Base-by-base conservation (phyloP, 257 asterid genomes). In the Solanum paucissectum region DNA sequence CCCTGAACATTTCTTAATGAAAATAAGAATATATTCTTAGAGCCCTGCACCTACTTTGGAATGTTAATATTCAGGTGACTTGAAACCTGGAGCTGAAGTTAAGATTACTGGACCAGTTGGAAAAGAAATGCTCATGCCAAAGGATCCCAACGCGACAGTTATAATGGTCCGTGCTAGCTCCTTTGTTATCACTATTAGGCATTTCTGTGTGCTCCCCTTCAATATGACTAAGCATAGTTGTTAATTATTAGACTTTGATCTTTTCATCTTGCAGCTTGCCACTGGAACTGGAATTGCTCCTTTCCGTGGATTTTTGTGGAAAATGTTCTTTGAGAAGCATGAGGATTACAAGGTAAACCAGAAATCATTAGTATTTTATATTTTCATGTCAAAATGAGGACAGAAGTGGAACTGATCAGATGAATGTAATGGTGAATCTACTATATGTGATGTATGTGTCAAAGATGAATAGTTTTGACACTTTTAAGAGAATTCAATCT, bases 221-320 rank as follows among this genome's bases (percentile, higher is more conserved):
- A 74, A 74, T 21, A 10, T 74, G 55, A 23, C 32, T 37, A 74
- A 37, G 10, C 33, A 86, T 52, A 7, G 3, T 34, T 58, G 34
- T n/a, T 16, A 13, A 37, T 33, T 12, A 66, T 87, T 71, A 40
- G 12, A 12, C 76, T 87, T 86, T 13, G 52, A 37, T 33, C 34
- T n/a, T 52, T 75, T 75, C 55, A 1, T 75, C 34, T 40, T 76
- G 23, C 90, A 95, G 98, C 98, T 97, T 88, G 99, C 91, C 64
- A 95, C 98, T 5, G 98, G 99, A 86, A 95, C 99, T 81, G 99
- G 98, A 27, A 97, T 97, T 86, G 99, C 99, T 89, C 99, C 99
- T 74, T 97, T 97, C 92, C 97, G 98, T 60, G 89, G 94, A 37
- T 97, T 95, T 91, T 91, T 97, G 92, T 95, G 98, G 99, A 97